Conservation (phyloP, 2,329 filamentous ascomycete species). For the Penicillium sp. region DNA sequence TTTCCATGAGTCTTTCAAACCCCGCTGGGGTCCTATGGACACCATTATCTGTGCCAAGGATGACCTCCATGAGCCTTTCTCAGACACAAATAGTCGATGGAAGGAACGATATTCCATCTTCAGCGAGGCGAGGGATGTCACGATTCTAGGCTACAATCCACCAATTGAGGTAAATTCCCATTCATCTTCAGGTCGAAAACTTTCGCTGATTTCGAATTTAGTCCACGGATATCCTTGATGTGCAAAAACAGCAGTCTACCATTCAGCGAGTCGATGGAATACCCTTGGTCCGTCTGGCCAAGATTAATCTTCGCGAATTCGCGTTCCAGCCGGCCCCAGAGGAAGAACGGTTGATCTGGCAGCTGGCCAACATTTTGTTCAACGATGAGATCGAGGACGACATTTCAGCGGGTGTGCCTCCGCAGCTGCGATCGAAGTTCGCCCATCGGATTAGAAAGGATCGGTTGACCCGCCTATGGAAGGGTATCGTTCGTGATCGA, state of each 20-base stretch:
- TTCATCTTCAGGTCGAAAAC: background rate
- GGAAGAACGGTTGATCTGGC: constrained; percentile 65
- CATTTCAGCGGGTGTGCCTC: constrained; percentile 44
- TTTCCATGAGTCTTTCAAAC: constrained; percentile 74
- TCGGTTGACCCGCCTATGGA: constrained; percentile 45
- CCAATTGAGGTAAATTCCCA: constrained; percentile 19
- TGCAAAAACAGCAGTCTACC: constrained; percentile 35
- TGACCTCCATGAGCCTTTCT: constrained; percentile 27
- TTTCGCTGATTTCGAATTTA: constrained; percentile 7
- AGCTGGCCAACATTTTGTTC: constrained; percentile 82
- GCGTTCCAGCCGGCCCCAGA: constrained; percentile 30
- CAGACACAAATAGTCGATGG: constrained; percentile 44
- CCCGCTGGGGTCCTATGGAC: constrained; percentile 75
- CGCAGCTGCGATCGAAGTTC: constrained; percentile 40
- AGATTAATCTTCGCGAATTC: constrained; percentile 35
- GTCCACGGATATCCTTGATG: constrained; percentile 32
- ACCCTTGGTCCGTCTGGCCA: constrained; percentile 52
- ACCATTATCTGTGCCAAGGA: constrained; percentile 65
- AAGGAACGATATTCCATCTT: constrained; percentile 53
- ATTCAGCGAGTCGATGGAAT: constrained; percentile 58
- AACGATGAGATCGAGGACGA: constrained; percentile 60
- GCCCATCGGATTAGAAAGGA: constrained; percentile 50
- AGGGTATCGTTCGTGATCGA: constrained; percentile 53
- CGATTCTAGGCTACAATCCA: constrained; percentile 27
- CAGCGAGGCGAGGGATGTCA: constrained; percentile 35